Base-by-base conservation (phyloP, 768 basidiomycete species). In the Boletus subcaerulescens region DNA sequence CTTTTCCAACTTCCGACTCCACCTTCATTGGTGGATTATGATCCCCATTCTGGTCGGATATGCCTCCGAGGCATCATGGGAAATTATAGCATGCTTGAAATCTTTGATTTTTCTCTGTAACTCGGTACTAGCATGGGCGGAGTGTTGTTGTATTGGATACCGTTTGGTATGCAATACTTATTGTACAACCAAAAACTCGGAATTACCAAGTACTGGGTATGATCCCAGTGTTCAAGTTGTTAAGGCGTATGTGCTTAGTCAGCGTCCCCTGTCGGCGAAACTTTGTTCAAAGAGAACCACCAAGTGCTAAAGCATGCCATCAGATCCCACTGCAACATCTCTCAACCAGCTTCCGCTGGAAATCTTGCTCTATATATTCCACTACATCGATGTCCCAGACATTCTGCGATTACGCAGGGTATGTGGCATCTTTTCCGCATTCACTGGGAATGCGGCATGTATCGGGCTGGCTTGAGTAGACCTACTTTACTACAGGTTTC, bases 41-140 rank as follows among this genome's bases (percentile, higher is more conserved):
- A 65, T 48, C 55, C 62, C 5, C 67, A 67, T 47, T 50, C 45
- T 1, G 65, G 64, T 3, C 52, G 55, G 35, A 33, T 65, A 17
- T 64, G 56, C 31, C 14, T 67, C 3, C 44, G 17, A 36, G 42
- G 10, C 14, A 33, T 33, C 5, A 40, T 42, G 46, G 9, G 29
- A 14, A 52, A 31, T 44, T 42, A 48, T n/a, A 33, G 31, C 22
- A 41, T 13, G 33, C 47, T 65, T 7, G 58, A 65, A 38, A 32
- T 66, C 22, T 36, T 45, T 10, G 64, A 65, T 49, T 47, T 65
- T 33, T 54, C 42, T n/a, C 43, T 43, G 13, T 36, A 36, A 15
- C 13, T 36, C 26, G 26, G 26, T 26, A 26, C 26, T 26, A 26
- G 26, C 26, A 9, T 8, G 26, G 26, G 1, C 26, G 2, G 26